phyloP scores from a whole-genome alignment of 1,284 basidiomycete genomes.

The Singerocomus rubriflavus region DNA sequence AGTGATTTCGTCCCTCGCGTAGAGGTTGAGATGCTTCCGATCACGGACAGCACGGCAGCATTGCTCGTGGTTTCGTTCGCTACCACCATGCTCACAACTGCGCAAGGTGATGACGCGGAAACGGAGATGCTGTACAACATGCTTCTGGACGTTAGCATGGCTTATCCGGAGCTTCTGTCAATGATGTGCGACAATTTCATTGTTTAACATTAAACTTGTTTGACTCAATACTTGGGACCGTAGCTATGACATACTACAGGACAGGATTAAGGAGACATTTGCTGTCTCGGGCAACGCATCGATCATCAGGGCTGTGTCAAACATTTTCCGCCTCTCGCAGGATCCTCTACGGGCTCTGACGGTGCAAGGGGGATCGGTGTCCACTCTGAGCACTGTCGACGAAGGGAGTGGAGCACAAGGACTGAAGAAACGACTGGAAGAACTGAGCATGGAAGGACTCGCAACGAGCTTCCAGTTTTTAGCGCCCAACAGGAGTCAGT shows the following conservation, averaged over 20 bases:
- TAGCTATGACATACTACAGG: conserved; percentile 78
- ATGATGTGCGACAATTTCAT: conserved; percentile 59
- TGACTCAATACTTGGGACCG: conserved; percentile 8
- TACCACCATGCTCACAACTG: conserved; percentile 73
- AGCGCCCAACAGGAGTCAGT: conserved; percentile 52
- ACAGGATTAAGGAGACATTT: conserved; percentile 75
- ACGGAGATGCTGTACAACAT: conserved; percentile 77
- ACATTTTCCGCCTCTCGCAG: conserved; percentile 68
- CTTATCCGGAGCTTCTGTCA: conserved; percentile 72
- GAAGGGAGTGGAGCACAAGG: conserved; percentile 37
- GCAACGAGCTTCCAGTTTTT: conserved; percentile 68
- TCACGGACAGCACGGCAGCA: conserved; percentile 64
- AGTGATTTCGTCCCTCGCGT: conserved; percentile 52
- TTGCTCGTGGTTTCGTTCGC: conserved; percentile 75
- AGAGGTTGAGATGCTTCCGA: conserved; percentile 58
- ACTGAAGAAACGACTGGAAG: conserved; percentile 48
- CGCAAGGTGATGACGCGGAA: conserved; percentile 79
- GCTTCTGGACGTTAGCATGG: conserved; percentile 69
- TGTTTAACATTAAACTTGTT: conserved; percentile 2
- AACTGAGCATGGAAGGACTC: conserved; percentile 68
- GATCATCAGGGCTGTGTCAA: conserved; percentile 70
- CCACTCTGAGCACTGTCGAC: conserved; percentile 63
- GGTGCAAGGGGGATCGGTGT: conserved; percentile 50
- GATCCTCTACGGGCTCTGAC: conserved; percentile 45
- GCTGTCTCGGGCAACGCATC: conserved; percentile 69